phyloP scores from a whole-genome alignment of 768 basidiomycete species.

The Lactarius sanguifluus region DNA sequence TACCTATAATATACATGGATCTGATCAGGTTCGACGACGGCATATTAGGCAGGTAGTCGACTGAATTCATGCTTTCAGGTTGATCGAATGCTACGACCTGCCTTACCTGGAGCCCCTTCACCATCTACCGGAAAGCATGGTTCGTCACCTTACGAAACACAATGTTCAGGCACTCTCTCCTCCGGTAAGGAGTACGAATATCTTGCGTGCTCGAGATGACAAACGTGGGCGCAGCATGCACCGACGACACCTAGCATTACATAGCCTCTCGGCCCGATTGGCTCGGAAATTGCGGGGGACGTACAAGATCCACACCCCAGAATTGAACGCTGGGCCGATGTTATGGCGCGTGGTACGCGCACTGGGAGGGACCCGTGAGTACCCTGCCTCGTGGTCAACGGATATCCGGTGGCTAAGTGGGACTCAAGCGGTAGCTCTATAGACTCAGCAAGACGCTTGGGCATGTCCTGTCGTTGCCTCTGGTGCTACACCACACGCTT shows the following conservation, averaged over 20 bases:
- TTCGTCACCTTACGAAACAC: constrained; percentile 70
- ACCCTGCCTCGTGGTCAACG: constrained; percentile 25
- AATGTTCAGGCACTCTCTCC: constrained; percentile 67
- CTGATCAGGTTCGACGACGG: constrained; percentile 53
- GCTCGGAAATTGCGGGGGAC: constrained; percentile 52
- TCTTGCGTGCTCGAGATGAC: constrained; percentile 2
- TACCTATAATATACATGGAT: constrained; percentile 76
- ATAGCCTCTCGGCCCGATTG: constrained; percentile 59
- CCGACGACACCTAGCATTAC: constrained; percentile 58
- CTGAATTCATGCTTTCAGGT: constrained; percentile 40
- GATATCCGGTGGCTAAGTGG: constrained; percentile 24
- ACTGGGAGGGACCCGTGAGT: constrained; percentile 74
- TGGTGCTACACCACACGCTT: constrained; percentile 58
- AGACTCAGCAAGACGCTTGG: constrained; percentile 59
- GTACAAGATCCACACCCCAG: constrained; percentile 67
- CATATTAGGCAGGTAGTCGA: background rate
- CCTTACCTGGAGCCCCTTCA: constrained; percentile 78
- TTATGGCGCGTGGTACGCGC: constrained; percentile 73
- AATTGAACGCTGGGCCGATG: constrained; percentile 70
- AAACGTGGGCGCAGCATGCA: constrained; percentile 44
- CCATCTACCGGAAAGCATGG: constrained; percentile 60
- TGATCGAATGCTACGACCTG: constrained; percentile 71
- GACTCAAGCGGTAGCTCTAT: constrained; percentile 60
- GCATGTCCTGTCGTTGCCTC: constrained; percentile 53
- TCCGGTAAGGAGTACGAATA: constrained; percentile 47